Evolutionary conservation across 2,329 filamentous ascomycete genomes (phyloP), one percentile per base, ranked within the genome.

Genomic region (Aspergillus fumigatiaffinis): DNA sequence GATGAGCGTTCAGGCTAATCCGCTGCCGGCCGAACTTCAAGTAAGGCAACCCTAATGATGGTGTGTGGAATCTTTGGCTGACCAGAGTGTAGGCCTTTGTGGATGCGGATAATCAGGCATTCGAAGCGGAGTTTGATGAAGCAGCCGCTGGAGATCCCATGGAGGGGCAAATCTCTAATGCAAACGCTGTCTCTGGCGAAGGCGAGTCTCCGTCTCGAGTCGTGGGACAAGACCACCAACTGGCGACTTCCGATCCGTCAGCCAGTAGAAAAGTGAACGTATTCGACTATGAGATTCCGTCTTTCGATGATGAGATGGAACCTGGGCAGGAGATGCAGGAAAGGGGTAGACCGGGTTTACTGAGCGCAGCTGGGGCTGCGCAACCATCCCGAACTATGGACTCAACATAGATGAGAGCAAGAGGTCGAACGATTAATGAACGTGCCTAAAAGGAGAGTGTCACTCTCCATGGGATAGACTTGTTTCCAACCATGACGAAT

Each of bases 81-180:
- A 25, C 10, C 21, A 4, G 28, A 23, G 64, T 70, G 47, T 56
- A 78, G 72, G 65, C 73, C 28, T 83, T 84, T 57, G 76, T 82
- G n/a, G 73, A 78, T 35, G 70, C 69, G 47, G 82, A 84, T 62
- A 83, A 82, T 50, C 62, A 71, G 52, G 63, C 68, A 20, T 79
- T 79, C 55, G 68, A 70, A 25, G 59, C 63, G 1, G 76, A 77
- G 52, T 67, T 73, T 52, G 58, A 68, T 23, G 66, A 66, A 21
- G 60, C 66, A n/a, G 57, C 52, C 42, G 55, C 59, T 12, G 51
- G 58, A 23, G 60, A 55, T 23, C 10, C 52, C 17, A 35, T 53
- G 17, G 55, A 56, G 17, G 38, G 51, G 3, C 54, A 57, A 38
- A 20, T 47, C 25, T 50, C 51, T 38, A 51, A 53, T 50, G 20